phyloP scores from a whole-genome alignment of 208 protist species.

The Sergeia podlipaevii region DNA sequence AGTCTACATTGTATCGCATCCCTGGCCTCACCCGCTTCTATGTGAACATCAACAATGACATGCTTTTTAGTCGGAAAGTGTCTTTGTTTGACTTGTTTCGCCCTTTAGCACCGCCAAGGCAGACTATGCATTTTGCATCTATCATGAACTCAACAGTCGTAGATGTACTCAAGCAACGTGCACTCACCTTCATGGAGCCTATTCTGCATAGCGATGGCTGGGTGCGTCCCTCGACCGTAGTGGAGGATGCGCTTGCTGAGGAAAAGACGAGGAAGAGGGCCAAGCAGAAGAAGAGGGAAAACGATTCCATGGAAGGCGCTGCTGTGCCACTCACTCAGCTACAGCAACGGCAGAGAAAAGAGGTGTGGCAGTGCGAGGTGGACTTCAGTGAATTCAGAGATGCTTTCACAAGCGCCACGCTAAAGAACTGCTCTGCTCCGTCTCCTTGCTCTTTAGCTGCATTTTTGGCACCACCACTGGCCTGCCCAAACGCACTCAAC shows the following conservation, averaged over 20 bases:
- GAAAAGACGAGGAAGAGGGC: no score
- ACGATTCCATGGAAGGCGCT: no score
- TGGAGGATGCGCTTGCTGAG: neutral
- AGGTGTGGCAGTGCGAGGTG: no score
- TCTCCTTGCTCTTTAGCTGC: neutral
- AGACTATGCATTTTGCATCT: slow-evolving; percentile 1
- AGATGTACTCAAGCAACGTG: neutral
- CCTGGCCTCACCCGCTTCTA: slow-evolving; percentile 36
- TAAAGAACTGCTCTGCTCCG: neutral
- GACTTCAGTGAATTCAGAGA: no score
- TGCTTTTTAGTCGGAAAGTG: slow-evolving; percentile 28
- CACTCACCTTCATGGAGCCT: slow-evolving; percentile 16
- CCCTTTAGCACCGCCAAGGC: slow-evolving; percentile 24
- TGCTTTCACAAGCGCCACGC: neutral
- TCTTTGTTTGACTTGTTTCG: slow-evolving; percentile 46
- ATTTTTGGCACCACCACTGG: neutral
- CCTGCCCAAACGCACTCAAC: slow-evolving; percentile 10
- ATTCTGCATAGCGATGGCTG: slow-evolving; percentile 14
- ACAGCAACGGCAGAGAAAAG: no score
- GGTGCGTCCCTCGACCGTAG: neutral
- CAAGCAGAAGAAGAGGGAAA: no score
- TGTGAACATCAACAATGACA: slow-evolving; percentile 50
- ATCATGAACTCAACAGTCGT: no score
- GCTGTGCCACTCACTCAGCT: no score
- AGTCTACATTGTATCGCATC: slow-evolving; percentile 37